Evolutionary conservation across 192 early-diverging fungal species (phyloP).

Genomic region (Entomortierella parvispora): DNA sequence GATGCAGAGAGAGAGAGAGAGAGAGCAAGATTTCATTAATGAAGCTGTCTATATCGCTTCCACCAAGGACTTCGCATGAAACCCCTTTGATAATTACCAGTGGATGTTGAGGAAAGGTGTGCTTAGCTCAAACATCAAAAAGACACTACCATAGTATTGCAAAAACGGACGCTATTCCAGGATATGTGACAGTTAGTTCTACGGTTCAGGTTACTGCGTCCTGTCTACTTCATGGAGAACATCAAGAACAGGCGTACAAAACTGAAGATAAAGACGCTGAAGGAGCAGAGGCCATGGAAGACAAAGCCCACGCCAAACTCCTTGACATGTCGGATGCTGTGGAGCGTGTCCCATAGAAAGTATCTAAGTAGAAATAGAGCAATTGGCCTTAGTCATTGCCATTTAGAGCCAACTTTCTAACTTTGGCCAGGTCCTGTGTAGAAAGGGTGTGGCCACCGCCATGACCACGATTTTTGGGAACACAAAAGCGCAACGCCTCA

Average conservation of each 20-base stretch:
- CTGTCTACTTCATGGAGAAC: neutral
- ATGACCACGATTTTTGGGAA: too few species aligned
- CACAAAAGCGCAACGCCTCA: too few species aligned
- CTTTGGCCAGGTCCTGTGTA: too few species aligned
- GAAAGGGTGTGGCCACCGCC: too few species aligned
- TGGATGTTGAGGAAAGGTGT: conserved; percentile 93
- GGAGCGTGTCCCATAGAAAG: conserved; percentile 91
- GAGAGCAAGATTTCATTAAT: too few species aligned
- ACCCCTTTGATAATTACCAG: conserved; percentile 66
- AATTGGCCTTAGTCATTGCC: conserved; percentile 23
- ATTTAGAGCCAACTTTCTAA: neutral
- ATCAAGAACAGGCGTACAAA: conserved; percentile 64
- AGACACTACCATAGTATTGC: conserved; percentile 86
- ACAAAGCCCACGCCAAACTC: conserved; percentile 83
- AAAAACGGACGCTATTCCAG: conserved; percentile 78
- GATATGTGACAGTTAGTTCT: too few species aligned
- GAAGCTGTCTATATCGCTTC: too few species aligned
- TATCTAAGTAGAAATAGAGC: conserved; percentile 62
- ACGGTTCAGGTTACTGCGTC: too few species aligned
- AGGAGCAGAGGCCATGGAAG: conserved; percentile 81
- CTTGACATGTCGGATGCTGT: conserved; percentile 71
- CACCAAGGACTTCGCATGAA: too few species aligned
- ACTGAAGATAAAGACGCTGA: conserved; percentile 78
- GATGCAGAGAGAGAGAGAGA: too few species aligned
- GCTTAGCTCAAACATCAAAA: conserved; percentile 91